Evolutionary conservation across 2,329 filamentous ascomycete genomes (phyloP).

Genomic region (Pestalotiopsis sp.): DNA sequence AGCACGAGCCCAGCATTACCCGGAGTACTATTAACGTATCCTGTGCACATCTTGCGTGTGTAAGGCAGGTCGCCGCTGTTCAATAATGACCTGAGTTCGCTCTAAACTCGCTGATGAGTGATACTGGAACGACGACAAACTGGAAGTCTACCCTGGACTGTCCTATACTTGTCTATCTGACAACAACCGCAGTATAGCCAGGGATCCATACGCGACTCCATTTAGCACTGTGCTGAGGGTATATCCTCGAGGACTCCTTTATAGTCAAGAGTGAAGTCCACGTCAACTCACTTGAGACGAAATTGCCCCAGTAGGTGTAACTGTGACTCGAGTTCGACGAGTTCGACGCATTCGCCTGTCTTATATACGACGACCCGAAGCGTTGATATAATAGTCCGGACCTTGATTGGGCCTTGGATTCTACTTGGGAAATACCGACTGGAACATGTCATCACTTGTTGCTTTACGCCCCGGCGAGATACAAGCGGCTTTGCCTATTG

Average conservation of each 20-base stretch:
- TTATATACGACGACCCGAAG: background rate
- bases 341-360: background rate
- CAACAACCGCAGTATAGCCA: conserved; percentile 9
- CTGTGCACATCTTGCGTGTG: background rate
- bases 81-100: background rate
- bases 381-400: background rate
- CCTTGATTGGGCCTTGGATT: background rate
- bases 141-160: background rate
- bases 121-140: background rate
- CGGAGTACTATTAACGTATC: background rate
- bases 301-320: background rate
- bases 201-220: no score
- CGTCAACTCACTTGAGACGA: background rate
- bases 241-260: no score
- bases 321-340: background rate
- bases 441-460: conserved; percentile 47
- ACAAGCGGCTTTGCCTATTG: conserved; percentile 40
- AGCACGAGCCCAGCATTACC: background rate
- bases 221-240: no score
- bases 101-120: background rate
- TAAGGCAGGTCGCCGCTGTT: background rate
- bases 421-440: conserved; percentile 20
- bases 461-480: conserved; percentile 41
- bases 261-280: background rate
- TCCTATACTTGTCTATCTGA: conserved; percentile 16